A percentile compares a stretch with the other conserved stretches of the same genome.
Conservation (phyloP, 495 filamentous ascomycete genomes). For the Saxispiralis lemnorum region DNA sequence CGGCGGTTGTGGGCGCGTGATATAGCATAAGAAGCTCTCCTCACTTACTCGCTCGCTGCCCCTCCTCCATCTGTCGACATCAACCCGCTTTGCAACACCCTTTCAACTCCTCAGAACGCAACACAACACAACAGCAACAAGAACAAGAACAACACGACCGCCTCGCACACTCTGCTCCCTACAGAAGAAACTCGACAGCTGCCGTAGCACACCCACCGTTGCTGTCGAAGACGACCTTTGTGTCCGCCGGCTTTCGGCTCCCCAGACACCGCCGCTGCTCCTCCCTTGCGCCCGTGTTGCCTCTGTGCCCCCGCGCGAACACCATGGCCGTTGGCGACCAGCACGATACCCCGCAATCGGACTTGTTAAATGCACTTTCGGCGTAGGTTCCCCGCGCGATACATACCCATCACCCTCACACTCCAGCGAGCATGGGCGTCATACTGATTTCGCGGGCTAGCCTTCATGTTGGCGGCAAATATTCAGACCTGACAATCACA, state of each 20-base stretch:
- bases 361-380: slow-evolving; percentile 23
- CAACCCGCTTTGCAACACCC: too few species aligned
- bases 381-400: slow-evolving; percentile 18
- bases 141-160: too few species aligned
- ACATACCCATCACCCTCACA: slow-evolving; percentile 6
- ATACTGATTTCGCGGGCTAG: slow-evolving; percentile 7
- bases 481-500: slow-evolving; percentile 26
- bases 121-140: too few species aligned
- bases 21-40: too few species aligned
- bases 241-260: background rate
- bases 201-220: too few species aligned
- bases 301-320: background rate
- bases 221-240: too few species aligned
- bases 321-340: slow-evolving; percentile 3
- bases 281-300: background rate
- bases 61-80: too few species aligned
- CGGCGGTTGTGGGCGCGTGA: too few species aligned
- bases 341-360: slow-evolving; percentile 14
- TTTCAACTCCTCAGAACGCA: too few species aligned
- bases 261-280: background rate
- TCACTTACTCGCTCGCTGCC: too few species aligned
- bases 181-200: too few species aligned
- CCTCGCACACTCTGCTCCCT: too few species aligned
- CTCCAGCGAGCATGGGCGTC: background rate
- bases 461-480: slow-evolving; percentile 19